phyloP scores from a whole-genome alignment of 2,329 filamentous ascomycete species.

The Aspergillus jensenii region DNA sequence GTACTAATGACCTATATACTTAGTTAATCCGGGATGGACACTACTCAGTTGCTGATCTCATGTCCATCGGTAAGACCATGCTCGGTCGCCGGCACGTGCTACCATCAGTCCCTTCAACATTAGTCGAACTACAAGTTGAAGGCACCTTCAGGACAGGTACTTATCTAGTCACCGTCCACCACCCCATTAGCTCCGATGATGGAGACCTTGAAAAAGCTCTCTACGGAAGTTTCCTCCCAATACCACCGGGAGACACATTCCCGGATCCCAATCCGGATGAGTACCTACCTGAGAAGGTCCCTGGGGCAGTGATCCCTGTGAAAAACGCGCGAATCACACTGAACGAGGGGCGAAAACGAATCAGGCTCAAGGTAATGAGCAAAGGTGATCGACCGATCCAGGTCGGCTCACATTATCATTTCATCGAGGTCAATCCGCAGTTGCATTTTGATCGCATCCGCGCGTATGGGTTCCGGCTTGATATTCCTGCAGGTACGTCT shows the following conservation, averaged over 20 bases:
- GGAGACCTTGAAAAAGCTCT: constrained; percentile 83
- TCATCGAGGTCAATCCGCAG: constrained; percentile 89
- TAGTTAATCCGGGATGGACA: constrained; percentile 92
- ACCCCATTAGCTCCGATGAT: constrained; percentile 82
- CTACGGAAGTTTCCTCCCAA: constrained; percentile 86
- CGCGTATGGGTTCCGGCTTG: constrained; percentile 81
- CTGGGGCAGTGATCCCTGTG: constrained; percentile 75
- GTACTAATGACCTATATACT: constrained; percentile 1
- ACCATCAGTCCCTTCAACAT: constrained; percentile 74
- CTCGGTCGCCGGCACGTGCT: constrained; percentile 89
- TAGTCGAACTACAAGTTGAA: constrained; percentile 87
- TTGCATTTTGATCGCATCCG: constrained; percentile 82
- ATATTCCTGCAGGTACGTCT: constrained; percentile 88
- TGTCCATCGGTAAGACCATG: constrained; percentile 87
- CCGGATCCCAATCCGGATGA: constrained; percentile 62
- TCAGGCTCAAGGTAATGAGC: constrained; percentile 75
- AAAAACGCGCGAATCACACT: constrained; percentile 66
- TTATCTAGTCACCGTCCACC: constrained; percentile 91
- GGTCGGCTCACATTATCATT: constrained; percentile 92
- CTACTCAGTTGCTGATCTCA: constrained; percentile 88
- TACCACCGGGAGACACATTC: constrained; percentile 70
- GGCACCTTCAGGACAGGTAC: constrained; percentile 89
- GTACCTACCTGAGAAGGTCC: constrained; percentile 67
- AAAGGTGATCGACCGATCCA: constrained; percentile 88
- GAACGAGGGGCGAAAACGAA: constrained; percentile 72